Conservation (phyloP, 2,329 filamentous ascomycete genomes). For the Fusarium ambrosium region DNA sequence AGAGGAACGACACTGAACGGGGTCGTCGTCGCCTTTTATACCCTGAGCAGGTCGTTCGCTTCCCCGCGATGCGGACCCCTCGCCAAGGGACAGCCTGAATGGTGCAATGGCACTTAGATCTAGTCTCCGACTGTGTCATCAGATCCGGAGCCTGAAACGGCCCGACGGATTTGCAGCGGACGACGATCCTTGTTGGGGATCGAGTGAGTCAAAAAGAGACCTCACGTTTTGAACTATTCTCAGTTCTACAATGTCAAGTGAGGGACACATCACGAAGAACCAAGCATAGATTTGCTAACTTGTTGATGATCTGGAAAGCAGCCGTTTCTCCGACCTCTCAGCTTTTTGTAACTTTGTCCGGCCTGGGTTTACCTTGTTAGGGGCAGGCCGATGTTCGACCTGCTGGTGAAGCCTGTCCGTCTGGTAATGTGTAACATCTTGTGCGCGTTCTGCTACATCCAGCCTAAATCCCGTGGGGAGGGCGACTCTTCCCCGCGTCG, state of each 20-base stretch:
- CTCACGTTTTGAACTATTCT: not conserved
- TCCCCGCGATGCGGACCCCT: slow-evolving; percentile 29
- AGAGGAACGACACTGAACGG: not conserved
- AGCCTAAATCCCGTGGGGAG: slow-evolving; percentile 3
- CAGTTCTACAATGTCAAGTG: not conserved
- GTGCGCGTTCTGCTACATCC: not conserved
- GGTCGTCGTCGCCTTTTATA: slow-evolving; percentile 36
- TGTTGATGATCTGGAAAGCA: slow-evolving; percentile 22
- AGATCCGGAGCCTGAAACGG: slow-evolving; percentile 28
- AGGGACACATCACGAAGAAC: slow-evolving; percentile 4
- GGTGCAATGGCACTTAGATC: slow-evolving; percentile 34
- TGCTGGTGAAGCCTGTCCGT: not conserved
- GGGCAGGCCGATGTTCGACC: not conserved
- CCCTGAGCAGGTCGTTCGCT: slow-evolving; percentile 3
- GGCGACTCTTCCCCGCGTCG: not conserved
- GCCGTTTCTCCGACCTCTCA: slow-evolving; percentile 8
- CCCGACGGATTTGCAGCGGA: slow-evolving; percentile 41
- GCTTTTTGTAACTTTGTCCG: slow-evolving; percentile 17
- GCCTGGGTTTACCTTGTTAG: slow-evolving; percentile 3
- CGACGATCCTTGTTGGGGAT: slow-evolving; percentile 6
- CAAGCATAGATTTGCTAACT: slow-evolving; percentile 31
- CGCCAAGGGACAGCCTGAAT: slow-evolving; percentile 9
- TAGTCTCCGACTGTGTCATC: slow-evolving; percentile 21
- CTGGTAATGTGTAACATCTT: not conserved
- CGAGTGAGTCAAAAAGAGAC: not conserved